Evolutionary conservation across 257 asterid genomes (phyloP).

Genomic region (Cynanchum wilfordii): DNA sequence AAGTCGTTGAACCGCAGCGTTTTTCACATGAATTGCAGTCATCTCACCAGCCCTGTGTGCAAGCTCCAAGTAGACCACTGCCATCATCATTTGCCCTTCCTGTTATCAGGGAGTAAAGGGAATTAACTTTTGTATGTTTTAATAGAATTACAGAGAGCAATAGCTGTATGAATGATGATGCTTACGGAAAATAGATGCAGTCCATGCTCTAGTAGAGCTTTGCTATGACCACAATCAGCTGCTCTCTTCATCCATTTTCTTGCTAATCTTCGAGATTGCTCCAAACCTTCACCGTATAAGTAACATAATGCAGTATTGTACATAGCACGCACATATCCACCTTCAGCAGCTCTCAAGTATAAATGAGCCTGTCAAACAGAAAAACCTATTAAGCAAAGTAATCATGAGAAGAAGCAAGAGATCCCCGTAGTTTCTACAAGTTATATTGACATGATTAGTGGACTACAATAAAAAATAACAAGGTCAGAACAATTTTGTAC

Average conservation of each 20-base stretch:
- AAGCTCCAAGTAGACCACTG: slow-evolving; percentile 86
- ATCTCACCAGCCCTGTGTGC: slow-evolving; percentile 77
- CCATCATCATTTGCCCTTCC: slow-evolving; percentile 95
- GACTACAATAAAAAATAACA: neutral
- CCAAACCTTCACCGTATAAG: slow-evolving; percentile 70
- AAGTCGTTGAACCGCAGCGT: slow-evolving; percentile 61
- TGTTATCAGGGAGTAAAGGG: slow-evolving; percentile 18
- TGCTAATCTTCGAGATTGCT: slow-evolving; percentile 53
- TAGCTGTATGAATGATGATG: neutral
- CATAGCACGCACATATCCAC: slow-evolving; percentile 94
- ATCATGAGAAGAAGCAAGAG: slow-evolving; percentile 1
- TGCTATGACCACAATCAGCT: slow-evolving; percentile 87
- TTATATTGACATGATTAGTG: neutral
- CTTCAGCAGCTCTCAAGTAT: slow-evolving; percentile 86
- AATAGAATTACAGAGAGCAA: neutral
- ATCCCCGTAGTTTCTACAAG: neutral
- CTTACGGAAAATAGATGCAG: slow-evolving; percentile 75
- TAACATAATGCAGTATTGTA: slow-evolving; percentile 78
- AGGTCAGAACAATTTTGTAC: slow-evolving; percentile 29
- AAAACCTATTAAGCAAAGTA: neutral
- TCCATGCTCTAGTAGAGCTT: slow-evolving; percentile 91
- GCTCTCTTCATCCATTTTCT: slow-evolving; percentile 97
- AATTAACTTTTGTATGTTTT: neutral
- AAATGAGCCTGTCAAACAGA: slow-evolving; percentile 57
- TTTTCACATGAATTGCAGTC: slow-evolving; percentile 67